Conservation (phyloP, 768 basidiomycete species). For the Rhodotorula kratochvilovae region DNA sequence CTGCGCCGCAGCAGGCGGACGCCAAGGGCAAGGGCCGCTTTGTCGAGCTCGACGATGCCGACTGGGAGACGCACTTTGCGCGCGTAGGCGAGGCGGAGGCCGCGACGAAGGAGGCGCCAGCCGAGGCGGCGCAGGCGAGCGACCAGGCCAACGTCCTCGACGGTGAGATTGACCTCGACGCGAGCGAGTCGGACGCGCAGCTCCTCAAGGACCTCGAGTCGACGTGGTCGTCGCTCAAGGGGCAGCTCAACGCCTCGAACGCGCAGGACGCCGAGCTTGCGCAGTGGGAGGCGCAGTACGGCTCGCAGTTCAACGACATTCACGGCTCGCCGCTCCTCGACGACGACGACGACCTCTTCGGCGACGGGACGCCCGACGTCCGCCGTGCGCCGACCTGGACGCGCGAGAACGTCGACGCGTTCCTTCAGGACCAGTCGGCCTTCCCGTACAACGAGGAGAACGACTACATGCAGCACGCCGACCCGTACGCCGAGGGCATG, state of each 20-base stretch:
- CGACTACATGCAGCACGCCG: slow-evolving; percentile 38
- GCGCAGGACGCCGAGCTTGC: slow-evolving; percentile 38
- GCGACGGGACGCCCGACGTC: slow-evolving; percentile 7
- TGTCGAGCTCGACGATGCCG: slow-evolving; percentile 43
- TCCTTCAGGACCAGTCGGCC: slow-evolving; percentile 30
- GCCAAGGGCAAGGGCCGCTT: slow-evolving; percentile 66
- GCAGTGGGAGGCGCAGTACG: slow-evolving; percentile 45
- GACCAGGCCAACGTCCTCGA: slow-evolving; percentile 25
- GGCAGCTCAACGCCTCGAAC: slow-evolving; percentile 12
- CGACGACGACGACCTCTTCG: slow-evolving; percentile 20
- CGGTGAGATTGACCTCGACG: slow-evolving; percentile 32
- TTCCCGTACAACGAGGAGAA: slow-evolving; percentile 47
- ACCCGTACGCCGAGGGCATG: slow-evolving; percentile 61
- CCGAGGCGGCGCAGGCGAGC: background rate
- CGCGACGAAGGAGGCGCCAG: background rate
- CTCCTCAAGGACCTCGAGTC: slow-evolving; percentile 40
- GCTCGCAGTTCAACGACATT: slow-evolving; percentile 43
- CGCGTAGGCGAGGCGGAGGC: background rate
- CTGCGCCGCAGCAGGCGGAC: background rate
- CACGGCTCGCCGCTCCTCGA: slow-evolving; percentile 33
- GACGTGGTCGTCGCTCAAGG: slow-evolving; percentile 39
- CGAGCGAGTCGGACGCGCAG: slow-evolving; percentile 30
- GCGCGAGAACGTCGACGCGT: slow-evolving; percentile 40
- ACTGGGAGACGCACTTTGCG: slow-evolving; percentile 44
- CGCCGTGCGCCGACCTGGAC: slow-evolving; percentile 21